Base-by-base conservation (phyloP, 169 alveolate species). In the Eimeria sp. region DNA sequence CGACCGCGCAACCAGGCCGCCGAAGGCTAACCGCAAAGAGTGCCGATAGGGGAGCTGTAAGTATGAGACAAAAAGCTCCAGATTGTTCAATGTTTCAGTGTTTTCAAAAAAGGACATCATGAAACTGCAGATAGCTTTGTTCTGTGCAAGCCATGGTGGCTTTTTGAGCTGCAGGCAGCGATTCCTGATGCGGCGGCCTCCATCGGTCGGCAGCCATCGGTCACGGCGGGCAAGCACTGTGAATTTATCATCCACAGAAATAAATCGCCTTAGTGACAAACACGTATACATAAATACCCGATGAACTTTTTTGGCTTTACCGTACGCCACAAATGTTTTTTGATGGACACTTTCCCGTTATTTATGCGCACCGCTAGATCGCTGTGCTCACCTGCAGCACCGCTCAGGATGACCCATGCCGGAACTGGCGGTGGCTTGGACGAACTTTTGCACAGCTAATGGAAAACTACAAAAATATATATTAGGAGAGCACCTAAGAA, bases 1-100 rank as follows among this genome's bases (percentile, higher is more conserved):
- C 94, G 94, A 87, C 94, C 10, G 94, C 94, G 83, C 94, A 62
- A 66, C 80, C 94, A 54, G 94, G 83, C 94, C 94, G 94, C 83
- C 82, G 83, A 58, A 52, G 83, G 94, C 94, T 66, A 87, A 87
- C 83, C 37, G 72, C 54, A 9, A n/a, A 49, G 72, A n/a, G 64
- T 64, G 83, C 80, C 43, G 66, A 64, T 43, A n/a, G 83, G 58
- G 71, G 30, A 87, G 83, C 46, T 27, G 16, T 64, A 37, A n/a
- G 37, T 58, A 87, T 64, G 68, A 25, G 66, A 40, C 43, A 68
- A 46, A 85, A 30, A 66, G 30, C 83, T 64, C 82, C 77, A 20
- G 46, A 58, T 62, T 37, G 62, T 62, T n/a, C 66, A 64, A 20
- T 16, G 64, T 66, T 87, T 33, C 37, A 20, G 52, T 87, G 49